phyloP scores from a whole-genome alignment of 352 stramenopile species.

The Phytophthora cryptogea region DNA sequence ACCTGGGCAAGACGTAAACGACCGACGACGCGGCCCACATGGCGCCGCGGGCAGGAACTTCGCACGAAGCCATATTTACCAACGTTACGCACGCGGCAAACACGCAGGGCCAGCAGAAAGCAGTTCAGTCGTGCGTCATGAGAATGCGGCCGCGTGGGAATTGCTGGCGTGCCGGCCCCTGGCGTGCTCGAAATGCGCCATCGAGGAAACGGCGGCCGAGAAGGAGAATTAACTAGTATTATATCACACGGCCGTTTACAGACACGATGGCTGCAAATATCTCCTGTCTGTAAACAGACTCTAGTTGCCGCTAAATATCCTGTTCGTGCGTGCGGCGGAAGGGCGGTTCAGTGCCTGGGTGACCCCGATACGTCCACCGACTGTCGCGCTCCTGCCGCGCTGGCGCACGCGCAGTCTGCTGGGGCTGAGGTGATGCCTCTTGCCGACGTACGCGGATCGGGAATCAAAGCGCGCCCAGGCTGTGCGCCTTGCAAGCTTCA shows the following conservation, averaged over 20 bases:
- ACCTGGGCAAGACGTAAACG: slow-evolving; percentile 2
- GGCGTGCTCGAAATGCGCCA: slow-evolving; percentile 22
- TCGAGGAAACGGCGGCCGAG: slow-evolving; percentile 8
- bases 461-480: no score
- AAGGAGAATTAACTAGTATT: no score
- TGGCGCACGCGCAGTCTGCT: slow-evolving; percentile 21
- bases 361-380: neutral
- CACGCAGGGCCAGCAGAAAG: slow-evolving; percentile 1
- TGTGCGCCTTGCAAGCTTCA: slow-evolving; percentile 7
- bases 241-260: no score
- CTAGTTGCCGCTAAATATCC: no score
- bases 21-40: slow-evolving; percentile 12
- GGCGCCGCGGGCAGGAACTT: neutral
- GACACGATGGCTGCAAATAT: no score
- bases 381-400: slow-evolving; percentile 3
- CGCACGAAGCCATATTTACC: slow-evolving; percentile 7
- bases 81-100: slow-evolving; percentile 20
- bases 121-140: slow-evolving; percentile 10
- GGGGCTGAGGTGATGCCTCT: slow-evolving; percentile 3
- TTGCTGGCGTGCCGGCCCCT: slow-evolving; percentile 8
- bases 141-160: slow-evolving; percentile 12
- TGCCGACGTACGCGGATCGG: no score
- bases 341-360: no score
- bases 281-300: no score
- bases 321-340: no score